Base-by-base conservation (phyloP, 2,329 filamentous ascomycete species). In the Stemphylium vesicarium region DNA sequence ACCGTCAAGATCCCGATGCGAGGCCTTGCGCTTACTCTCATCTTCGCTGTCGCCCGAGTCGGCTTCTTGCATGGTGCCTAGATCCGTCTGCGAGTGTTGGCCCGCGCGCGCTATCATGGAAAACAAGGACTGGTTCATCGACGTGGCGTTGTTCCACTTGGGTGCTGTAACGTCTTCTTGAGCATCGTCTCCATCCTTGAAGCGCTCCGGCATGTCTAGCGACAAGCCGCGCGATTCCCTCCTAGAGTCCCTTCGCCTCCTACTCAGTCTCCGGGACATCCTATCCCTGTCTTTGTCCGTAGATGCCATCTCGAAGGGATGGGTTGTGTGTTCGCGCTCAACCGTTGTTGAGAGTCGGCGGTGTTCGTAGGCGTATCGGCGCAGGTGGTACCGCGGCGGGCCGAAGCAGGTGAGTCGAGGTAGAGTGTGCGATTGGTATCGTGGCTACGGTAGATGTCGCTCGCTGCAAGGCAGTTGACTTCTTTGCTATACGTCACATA, bases 61-160 rank as follows among this genome's bases (percentile, higher is more conserved):
- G 13, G 71, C 68, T 62, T 89, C 89, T 69, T 92, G 89, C 74
- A 95, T 94, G 55, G 90, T 84, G 74, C 91, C 88, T 70, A 96
- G 92, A 76, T 96, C 89, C 46, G 90, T 88, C 55, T 86, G 87
- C 26, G 91, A 93, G 56, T 86, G 87, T 33, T 91, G 92, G 6
- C 92, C 91, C 33, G 92, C 92, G 13, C 92, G 91, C 6, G 93
- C 91, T 63, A 98, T 93, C 77, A 98, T 85, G 49, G 92, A 92
- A 74, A 97, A 96, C 50, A 98, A 88, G 62, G 91, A 96, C 80
- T 96, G 93, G 75, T 96, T 95, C 87, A 96, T 91, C 69, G 92
- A 91, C 57, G 82, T 77, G 42, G 79, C 71, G 38, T 79, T 77
- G 47, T 77, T 75, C 50, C 61, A 66, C 64, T 80, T 81, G 2